These are phyloP conservation scores for Obelidium mucronatum DNA, from an alignment of 192 early-diverging fungal species.

Conservation along the genomic window DNA sequence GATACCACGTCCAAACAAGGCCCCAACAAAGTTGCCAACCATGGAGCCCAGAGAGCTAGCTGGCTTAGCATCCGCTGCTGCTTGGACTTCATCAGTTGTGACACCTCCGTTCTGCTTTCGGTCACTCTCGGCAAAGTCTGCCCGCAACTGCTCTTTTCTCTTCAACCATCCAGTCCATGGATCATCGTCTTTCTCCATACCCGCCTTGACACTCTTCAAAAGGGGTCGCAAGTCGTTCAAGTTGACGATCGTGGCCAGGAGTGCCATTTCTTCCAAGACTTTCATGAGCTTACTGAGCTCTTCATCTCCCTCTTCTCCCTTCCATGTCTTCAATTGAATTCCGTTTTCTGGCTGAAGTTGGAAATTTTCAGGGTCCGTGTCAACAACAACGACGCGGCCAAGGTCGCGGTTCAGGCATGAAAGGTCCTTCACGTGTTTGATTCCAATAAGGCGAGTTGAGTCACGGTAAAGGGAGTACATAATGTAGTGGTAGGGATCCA, in stretches of 20 bases:
- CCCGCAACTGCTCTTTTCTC: conserved; percentile 50
- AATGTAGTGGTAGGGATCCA: conserved; percentile 87
- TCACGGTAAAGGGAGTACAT: conserved; percentile 93
- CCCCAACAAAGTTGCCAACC: conserved; percentile 22
- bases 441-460: conserved; percentile 84
- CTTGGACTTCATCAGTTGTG: neutral
- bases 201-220: conserved; percentile 43
- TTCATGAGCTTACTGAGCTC: conserved; percentile 86
- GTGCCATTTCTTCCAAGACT: conserved; percentile 80
- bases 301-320: conserved; percentile 79
- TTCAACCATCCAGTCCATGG: conserved; percentile 49
- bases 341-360: conserved; percentile 93
- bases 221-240: conserved; percentile 57
- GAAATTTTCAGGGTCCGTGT: conserved; percentile 85
- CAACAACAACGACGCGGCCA: conserved; percentile 91
- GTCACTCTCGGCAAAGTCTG: conserved; percentile 36
- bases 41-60: conserved; percentile 6
- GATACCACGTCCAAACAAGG: conserved; percentile 52
- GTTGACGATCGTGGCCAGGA: conserved; percentile 44
- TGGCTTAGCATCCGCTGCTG: conserved; percentile 12
- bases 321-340: conserved; percentile 84
- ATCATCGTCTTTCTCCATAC: conserved; percentile 41
- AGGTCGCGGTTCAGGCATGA: conserved; percentile 93
- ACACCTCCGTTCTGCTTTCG: neutral
- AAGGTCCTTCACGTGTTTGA: conserved; percentile 84